Evolutionary conservation across 2,329 filamentous ascomycete species (phyloP).

Genomic region (Exophiala calicioides): DNA sequence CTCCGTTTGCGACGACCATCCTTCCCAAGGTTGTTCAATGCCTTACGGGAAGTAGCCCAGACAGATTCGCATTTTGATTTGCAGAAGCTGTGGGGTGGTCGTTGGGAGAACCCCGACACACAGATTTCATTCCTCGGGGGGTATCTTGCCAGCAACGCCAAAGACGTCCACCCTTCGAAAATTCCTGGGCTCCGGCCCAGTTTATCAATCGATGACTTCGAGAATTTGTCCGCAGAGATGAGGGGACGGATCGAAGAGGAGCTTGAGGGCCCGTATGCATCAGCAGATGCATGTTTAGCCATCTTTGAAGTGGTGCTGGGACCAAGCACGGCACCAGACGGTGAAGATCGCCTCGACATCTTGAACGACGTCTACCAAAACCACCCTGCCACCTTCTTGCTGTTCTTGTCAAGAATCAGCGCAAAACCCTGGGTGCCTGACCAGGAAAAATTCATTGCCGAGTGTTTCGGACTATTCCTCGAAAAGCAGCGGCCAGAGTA

Average conservation of each 20-base stretch:
- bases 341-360: constrained; percentile 55
- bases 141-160: constrained; percentile 72
- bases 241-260: constrained; percentile 65
- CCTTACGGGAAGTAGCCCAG: constrained; percentile 70
- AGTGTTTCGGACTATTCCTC: constrained; percentile 74
- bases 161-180: constrained; percentile 78
- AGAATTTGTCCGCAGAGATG: constrained; percentile 60
- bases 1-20: constrained; percentile 75
- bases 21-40: constrained; percentile 78
- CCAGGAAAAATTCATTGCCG: constrained; percentile 52
- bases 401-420: constrained; percentile 48
- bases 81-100: constrained; percentile 83
- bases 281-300: constrained; percentile 74
- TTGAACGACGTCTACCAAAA: constrained; percentile 62
- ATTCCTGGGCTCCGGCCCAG: constrained; percentile 80
- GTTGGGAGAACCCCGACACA: constrained; percentile 82
- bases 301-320: constrained; percentile 63
- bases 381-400: constrained; percentile 52
- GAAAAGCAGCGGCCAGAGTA: constrained; percentile 75
- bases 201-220: constrained; percentile 68
- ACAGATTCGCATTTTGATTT: constrained; percentile 71
- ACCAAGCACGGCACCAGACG: constrained; percentile 49
- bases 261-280: constrained; percentile 82
- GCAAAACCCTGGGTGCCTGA: constrained; percentile 52
- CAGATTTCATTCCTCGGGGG: constrained; percentile 93